Percentiles rank a stretch among this genome's conserved stretches.
These are phyloP conservation scores for Penicillium aurantiogriseum DNA, from an alignment of 2,329 filamentous ascomycete genomes.

Conservation along the genomic window DNA sequence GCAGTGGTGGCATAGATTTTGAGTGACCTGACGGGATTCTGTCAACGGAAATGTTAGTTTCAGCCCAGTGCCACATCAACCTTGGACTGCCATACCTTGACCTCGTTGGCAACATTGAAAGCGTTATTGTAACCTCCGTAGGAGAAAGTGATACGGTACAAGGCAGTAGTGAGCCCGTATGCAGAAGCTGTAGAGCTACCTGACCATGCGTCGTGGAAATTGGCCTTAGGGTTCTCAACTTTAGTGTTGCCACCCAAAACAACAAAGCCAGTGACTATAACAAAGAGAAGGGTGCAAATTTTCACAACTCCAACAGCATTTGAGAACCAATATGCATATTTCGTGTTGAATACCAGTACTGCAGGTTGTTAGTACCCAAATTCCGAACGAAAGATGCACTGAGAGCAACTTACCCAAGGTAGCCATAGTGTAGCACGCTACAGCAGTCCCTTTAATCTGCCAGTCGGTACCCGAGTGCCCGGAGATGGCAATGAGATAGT, in stretches of 20 bases:
- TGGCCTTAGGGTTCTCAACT: conserved; percentile 51
- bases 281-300: conserved; percentile 60
- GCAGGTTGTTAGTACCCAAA: background rate
- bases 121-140: conserved; percentile 59
- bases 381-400: background rate
- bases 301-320: conserved; percentile 61
- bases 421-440: conserved; percentile 61
- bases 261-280: conserved; percentile 60
- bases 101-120: conserved; percentile 62
- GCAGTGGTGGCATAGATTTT: conserved; percentile 5
- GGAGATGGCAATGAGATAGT: conserved; percentile 61
- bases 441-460: conserved; percentile 64
- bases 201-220: conserved; percentile 57
- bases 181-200: conserved; percentile 46
- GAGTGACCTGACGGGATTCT: conserved; percentile 57
- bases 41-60: background rate
- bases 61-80: background rate
- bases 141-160: conserved; percentile 60
- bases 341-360: conserved; percentile 56
- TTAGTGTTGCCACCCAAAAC: conserved; percentile 57
- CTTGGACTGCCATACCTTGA: conserved; percentile 40
- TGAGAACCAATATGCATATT: conserved; percentile 54
- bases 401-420: conserved; percentile 49
- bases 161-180: conserved; percentile 53
- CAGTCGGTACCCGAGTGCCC: conserved; percentile 55